Conservation (phyloP, 2,329 filamentous ascomycete genomes). For the Trematosphaeria pertusa region DNA sequence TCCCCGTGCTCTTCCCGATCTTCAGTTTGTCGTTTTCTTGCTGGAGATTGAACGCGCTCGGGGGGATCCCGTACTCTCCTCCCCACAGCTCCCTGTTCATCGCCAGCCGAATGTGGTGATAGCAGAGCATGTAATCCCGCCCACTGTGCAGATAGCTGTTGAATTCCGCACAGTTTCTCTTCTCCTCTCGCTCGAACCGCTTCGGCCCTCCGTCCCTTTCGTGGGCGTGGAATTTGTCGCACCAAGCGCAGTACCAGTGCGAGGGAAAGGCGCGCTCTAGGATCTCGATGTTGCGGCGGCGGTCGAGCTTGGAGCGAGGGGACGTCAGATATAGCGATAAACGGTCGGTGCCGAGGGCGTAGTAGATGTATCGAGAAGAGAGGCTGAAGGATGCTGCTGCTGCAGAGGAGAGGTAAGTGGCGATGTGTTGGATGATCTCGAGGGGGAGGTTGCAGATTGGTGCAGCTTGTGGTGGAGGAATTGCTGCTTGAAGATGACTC, state of each 20-base stretch:
- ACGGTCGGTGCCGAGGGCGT: slow-evolving; percentile 33
- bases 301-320: slow-evolving; percentile 24
- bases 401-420: slow-evolving; percentile 28
- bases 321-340: slow-evolving; percentile 24
- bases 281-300: slow-evolving; percentile 31
- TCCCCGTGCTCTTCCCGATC: slow-evolving; percentile 22
- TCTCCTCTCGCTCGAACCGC: slow-evolving; percentile 5
- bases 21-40: slow-evolving; percentile 11
- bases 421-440: slow-evolving; percentile 41
- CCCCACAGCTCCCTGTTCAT: slow-evolving; percentile 28
- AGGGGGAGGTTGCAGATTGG: slow-evolving; percentile 34
- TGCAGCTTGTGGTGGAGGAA: slow-evolving; percentile 9
- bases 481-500: background rate
- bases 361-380: slow-evolving; percentile 33
- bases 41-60: slow-evolving; percentile 22
- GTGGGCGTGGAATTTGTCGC: slow-evolving; percentile 38
- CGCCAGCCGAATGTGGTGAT: slow-evolving; percentile 39
- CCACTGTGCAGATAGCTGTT: slow-evolving; percentile 34
- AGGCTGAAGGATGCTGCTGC: slow-evolving; percentile 37
- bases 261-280: slow-evolving; percentile 42
- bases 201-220: slow-evolving; percentile 18
- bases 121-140: slow-evolving; percentile 27
- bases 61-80: slow-evolving; percentile 30
- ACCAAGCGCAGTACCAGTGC: slow-evolving; percentile 45
- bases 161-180: slow-evolving; percentile 28